phyloP scores from a whole-genome alignment of 371 early-diverging fungal species.

The Apophysomyces ossiformis region DNA sequence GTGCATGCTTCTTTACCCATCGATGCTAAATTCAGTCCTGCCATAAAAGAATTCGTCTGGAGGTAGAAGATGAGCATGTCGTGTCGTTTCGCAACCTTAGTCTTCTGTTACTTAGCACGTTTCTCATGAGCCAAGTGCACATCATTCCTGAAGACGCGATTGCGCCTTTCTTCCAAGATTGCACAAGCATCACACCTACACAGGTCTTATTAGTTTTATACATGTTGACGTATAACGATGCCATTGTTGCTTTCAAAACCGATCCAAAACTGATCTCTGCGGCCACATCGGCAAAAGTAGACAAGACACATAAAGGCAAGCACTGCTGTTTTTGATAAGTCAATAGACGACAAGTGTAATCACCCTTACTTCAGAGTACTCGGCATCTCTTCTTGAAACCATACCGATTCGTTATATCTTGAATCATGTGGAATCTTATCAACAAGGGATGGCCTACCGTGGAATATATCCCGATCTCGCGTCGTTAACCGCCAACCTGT shows the following conservation, averaged over 20 bases:
- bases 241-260: conserved; percentile 37
- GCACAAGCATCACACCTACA: conserved; percentile 30
- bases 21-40: conserved; percentile 34
- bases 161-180: conserved; percentile 28
- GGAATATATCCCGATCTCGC: conserved; percentile 50
- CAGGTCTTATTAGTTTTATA: conserved; percentile 49
- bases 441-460: conserved; percentile 35
- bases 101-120: conserved; percentile 28
- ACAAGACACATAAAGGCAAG: conserved; percentile 29
- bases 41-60: conserved; percentile 45
- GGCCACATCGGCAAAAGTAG: conserved; percentile 14
- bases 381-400: conserved; percentile 30
- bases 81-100: background rate
- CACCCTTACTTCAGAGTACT: conserved; percentile 34
- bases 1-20: conserved; percentile 41
- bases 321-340: background rate
- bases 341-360: background rate
- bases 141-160: conserved; percentile 39
- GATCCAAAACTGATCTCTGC: conserved; percentile 33
- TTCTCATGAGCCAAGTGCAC: conserved; percentile 20
- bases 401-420: conserved; percentile 51
- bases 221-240: conserved; percentile 45
- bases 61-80: conserved; percentile 26
- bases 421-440: conserved; percentile 39
- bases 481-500: conserved; percentile 45